Evolutionary conservation across 805 yeast genomes (phyloP).

Genomic region (Spathaspora sp.): DNA sequence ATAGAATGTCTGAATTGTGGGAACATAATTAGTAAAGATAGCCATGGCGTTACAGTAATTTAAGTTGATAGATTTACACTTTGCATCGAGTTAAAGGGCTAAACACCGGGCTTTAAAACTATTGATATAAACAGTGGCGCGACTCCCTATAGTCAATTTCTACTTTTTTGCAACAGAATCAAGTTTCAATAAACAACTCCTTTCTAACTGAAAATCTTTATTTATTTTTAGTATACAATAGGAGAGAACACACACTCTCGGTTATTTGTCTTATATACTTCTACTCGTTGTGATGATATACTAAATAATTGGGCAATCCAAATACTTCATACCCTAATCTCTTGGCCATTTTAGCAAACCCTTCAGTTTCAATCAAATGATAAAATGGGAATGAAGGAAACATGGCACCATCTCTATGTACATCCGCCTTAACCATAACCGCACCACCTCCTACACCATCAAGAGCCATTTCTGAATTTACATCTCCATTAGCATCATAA

Average conservation of each 20-base stretch:
- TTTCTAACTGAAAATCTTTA: neutral
- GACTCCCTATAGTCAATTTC: too few relatives aligned
- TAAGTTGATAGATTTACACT: too few relatives aligned
- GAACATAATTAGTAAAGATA: too few relatives aligned
- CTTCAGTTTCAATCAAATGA: conserved; percentile 95
- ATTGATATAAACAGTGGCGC: too few relatives aligned
- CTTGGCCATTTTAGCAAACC: conserved; percentile 97
- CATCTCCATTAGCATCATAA: conserved; percentile 64
- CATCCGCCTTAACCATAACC: conserved; percentile 92
- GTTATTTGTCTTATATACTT: neutral
- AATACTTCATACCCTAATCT: conserved; percentile 85
- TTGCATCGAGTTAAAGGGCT: too few relatives aligned
- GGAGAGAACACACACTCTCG: neutral
- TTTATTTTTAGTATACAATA: neutral
- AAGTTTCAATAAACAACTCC: too few relatives aligned
- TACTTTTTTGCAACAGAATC: neutral
- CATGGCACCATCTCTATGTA: conserved; percentile 99
- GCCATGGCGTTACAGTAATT: too few relatives aligned
- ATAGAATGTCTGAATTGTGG: too few relatives aligned
- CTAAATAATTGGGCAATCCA: conserved; percentile 93
- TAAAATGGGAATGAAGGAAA: conserved; percentile 98
- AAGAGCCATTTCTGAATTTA: conserved; percentile 67
- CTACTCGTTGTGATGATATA: conserved; percentile 86
- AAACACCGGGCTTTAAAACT: too few relatives aligned
- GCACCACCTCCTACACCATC: conserved; percentile 99